Percentiles rank a stretch among this genome's conserved stretches.
phyloP scores from a whole-genome alignment of 140 eudicot species.

The Ambrosia hybrid region DNA sequence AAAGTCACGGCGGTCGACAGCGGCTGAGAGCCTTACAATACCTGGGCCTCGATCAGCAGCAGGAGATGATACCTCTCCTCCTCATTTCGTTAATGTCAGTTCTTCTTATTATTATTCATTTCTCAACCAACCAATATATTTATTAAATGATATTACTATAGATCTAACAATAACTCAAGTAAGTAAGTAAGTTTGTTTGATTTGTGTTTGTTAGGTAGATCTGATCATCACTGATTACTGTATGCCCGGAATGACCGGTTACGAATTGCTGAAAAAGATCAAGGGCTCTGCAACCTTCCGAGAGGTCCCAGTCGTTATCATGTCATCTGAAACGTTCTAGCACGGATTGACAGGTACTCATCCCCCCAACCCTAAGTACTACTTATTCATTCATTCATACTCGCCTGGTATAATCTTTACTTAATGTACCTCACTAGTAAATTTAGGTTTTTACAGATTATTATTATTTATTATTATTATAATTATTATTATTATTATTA shows the following conservation, averaged over 20 bases:
- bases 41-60: slow-evolving; percentile 75
- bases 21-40: slow-evolving; percentile 86
- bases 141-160: background rate
- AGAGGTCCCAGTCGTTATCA: slow-evolving; percentile 90
- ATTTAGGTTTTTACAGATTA: no score
- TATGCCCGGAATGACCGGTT: slow-evolving; percentile 99
- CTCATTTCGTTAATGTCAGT: slow-evolving; percentile 67
- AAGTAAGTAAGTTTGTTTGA: slow-evolving; percentile 44
- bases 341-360: slow-evolving; percentile 86
- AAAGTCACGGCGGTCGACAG: slow-evolving; percentile 96
- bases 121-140: background rate
- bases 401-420: no score
- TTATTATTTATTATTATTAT: no score
- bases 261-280: slow-evolving; percentile 81
- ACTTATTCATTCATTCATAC: background rate
- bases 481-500: no score
- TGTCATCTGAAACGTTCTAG: slow-evolving; percentile 88
- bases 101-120: background rate
- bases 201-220: slow-evolving; percentile 59
- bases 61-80: slow-evolving; percentile 31
- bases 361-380: slow-evolving; percentile 5
- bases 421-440: no score
- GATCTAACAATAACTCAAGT: background rate
- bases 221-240: slow-evolving; percentile 88
- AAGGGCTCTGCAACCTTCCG: slow-evolving; percentile 86